Percentiles rank a stretch among this genome's conserved stretches.
These are phyloP conservation scores for Brassica cretica DNA, from an alignment of 345 rosid genomes.

Conservation along the genomic window DNA sequence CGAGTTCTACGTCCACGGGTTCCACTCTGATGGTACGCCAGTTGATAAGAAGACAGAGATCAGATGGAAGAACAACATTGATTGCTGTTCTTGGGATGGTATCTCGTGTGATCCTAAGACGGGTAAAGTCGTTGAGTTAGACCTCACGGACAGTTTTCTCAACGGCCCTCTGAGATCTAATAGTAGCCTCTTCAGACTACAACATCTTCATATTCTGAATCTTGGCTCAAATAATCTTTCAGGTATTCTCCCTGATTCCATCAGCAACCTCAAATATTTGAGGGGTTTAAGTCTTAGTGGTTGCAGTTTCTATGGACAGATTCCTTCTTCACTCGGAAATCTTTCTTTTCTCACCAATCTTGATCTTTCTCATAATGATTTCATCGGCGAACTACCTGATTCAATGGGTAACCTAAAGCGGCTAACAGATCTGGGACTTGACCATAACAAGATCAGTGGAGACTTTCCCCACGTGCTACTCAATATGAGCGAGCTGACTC, in stretches of 20 bases:
- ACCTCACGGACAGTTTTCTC: neutral
- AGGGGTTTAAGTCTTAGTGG: neutral
- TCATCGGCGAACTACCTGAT: conserved; percentile 25
- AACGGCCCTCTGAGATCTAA: neutral
- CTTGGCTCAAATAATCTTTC: neutral
- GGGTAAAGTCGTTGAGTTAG: neutral
- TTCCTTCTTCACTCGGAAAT: conserved; percentile 12
- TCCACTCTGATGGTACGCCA: neutral
- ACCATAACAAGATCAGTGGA: neutral
- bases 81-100: neutral
- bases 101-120: neutral
- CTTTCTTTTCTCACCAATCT: conserved; percentile 5
- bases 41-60: conserved; percentile 1
- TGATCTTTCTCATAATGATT: conserved; percentile 34
- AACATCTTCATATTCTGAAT: neutral
- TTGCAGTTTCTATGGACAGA: conserved; percentile 18
- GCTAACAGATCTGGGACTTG: neutral
- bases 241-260: neutral
- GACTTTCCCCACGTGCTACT: conserved; percentile 2
- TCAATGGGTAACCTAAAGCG: neutral
- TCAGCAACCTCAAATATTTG: neutral
- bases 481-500: neutral
- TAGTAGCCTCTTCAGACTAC: neutral
- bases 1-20: neutral
- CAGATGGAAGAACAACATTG: conserved; percentile 2